Percentiles rank a stretch among this genome's conserved stretches.
These are phyloP conservation scores for Xylaria venustula DNA, from an alignment of 495 filamentous ascomycete species.

Conservation along the genomic window DNA sequence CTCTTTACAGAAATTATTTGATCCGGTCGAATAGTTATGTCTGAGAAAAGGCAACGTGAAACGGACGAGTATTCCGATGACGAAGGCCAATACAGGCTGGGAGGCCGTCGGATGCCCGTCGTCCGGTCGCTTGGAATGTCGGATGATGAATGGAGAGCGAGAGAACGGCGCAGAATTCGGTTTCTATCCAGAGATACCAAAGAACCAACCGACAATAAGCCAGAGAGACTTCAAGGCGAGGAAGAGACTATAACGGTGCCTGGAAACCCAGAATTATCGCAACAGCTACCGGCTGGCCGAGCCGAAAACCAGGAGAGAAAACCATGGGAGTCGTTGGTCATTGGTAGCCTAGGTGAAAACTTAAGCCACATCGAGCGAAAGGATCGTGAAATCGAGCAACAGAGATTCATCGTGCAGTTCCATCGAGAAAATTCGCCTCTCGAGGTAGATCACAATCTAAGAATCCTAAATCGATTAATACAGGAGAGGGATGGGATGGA, in stretches of 20 bases:
- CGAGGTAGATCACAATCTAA: slow-evolving; percentile 20
- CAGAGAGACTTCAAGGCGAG: neutral
- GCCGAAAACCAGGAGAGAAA: slow-evolving; percentile 13
- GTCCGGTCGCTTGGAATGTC: slow-evolving; percentile 22
- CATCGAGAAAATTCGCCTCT: slow-evolving; percentile 31
- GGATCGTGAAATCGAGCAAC: slow-evolving; percentile 37
- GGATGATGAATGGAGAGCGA: slow-evolving; percentile 20
- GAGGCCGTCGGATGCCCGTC: neutral
- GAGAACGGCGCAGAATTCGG: slow-evolving; percentile 18
- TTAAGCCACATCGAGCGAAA: slow-evolving; percentile 39
- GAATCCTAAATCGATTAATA: slow-evolving; percentile 31
- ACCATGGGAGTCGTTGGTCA: slow-evolving; percentile 29
- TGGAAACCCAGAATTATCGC: neutral
- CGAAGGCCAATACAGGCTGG: neutral
- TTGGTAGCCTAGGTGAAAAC: slow-evolving; percentile 35
- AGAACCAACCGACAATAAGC: neutral
- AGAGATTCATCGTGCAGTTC: slow-evolving; percentile 29
- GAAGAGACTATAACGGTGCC: slow-evolving; percentile 2
- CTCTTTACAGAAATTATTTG: neutral
- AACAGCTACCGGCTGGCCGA: neutral
- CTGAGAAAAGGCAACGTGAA: neutral
- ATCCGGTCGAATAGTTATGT: neutral
- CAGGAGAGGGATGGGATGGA: slow-evolving; percentile 33
- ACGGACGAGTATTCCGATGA: neutral
- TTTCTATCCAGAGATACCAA: neutral